Conservation (phyloP, 768 basidiomycete genomes). For the Podaxis sp. region DNA sequence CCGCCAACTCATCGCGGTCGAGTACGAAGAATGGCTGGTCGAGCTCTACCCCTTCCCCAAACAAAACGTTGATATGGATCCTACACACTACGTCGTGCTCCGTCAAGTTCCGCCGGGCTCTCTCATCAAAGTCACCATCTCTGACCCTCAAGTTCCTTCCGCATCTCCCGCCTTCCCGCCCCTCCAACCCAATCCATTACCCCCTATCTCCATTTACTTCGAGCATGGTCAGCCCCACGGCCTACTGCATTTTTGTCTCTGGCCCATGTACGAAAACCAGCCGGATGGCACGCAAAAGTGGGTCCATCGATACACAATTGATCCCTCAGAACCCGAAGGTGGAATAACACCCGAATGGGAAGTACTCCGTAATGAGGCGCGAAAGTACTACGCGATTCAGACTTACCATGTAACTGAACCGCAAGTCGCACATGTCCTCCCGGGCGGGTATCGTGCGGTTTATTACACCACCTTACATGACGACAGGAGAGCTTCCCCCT, state of each 20-base stretch:
- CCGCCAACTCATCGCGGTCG: constrained; percentile 25
- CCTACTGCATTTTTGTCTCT: constrained; percentile 31
- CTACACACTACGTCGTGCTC: constrained; percentile 4
- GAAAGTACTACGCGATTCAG: not conserved
- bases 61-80: not conserved
- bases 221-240: constrained; percentile 27
- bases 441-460: constrained; percentile 43
- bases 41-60: constrained; percentile 13
- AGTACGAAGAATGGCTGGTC: constrained; percentile 5
- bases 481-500: constrained; percentile 30
- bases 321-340: constrained; percentile 18
- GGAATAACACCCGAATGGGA: constrained; percentile 24
- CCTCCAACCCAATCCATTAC: constrained; percentile 26
- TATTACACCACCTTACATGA: constrained; percentile 33
- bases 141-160: constrained; percentile 12
- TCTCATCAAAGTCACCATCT: constrained; percentile 7
- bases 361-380: constrained; percentile 3
- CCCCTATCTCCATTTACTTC: constrained; percentile 40
- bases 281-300: constrained; percentile 2
- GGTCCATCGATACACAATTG: not conserved
- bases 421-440: constrained; percentile 31
- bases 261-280: constrained; percentile 13
- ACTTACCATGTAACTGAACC: constrained; percentile 24
- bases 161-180: constrained; percentile 12
- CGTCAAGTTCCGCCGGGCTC: not conserved